A percentile compares a stretch with the other conserved stretches of the same genome.
phyloP scores from a whole-genome alignment of 345 rosid genomes.

The Trapa bicornis region DNA sequence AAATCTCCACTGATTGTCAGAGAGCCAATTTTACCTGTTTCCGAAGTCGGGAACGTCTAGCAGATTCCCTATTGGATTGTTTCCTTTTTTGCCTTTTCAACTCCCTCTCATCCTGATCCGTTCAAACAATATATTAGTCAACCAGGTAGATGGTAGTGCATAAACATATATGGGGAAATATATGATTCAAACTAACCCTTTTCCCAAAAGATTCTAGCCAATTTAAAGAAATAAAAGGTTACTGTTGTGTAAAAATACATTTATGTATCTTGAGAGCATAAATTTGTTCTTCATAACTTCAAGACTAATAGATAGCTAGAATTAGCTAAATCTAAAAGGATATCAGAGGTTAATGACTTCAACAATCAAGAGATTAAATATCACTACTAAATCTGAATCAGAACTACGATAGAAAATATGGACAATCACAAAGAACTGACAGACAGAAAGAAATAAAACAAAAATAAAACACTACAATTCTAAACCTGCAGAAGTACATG shows the following conservation, averaged over 20 bases:
- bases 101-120: slow-evolving; percentile 77
- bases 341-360: not conserved
- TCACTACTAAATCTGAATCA: not conserved
- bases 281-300: not conserved
- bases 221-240: not conserved
- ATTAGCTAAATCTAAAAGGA: not conserved
- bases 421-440: not conserved
- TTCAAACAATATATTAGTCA: not conserved
- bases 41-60: slow-evolving; percentile 88
- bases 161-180: not conserved
- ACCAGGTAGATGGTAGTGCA: not conserved
- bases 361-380: not conserved
- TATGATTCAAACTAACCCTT: not conserved
- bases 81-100: slow-evolving; percentile 87
- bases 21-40: slow-evolving; percentile 56
- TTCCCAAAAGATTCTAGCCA: not conserved
- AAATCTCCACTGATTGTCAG: too few species aligned
- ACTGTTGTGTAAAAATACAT: not conserved
- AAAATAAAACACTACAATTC: not conserved
- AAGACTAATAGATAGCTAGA: not conserved
- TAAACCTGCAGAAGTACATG: not conserved
- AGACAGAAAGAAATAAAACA: not conserved
- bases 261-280: not conserved
- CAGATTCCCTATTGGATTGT: slow-evolving; percentile 98
- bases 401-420: not conserved